Conservation (phyloP, 352 stramenopile species). For the Phytophthora macrochlamydospora region DNA sequence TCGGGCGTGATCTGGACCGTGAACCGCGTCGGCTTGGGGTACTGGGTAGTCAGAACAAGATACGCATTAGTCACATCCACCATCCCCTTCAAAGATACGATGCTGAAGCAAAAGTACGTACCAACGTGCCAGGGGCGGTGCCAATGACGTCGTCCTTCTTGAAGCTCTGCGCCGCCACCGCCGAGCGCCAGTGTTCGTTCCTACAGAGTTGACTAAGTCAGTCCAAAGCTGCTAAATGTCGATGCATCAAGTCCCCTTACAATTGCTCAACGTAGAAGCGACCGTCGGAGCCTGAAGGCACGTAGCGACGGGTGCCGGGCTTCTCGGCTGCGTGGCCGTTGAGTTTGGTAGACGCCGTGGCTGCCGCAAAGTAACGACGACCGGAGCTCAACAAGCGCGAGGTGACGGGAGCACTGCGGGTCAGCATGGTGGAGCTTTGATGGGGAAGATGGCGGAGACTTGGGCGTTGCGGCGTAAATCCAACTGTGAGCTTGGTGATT, state of each 20-base stretch:
- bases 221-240: background rate
- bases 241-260: slow-evolving; percentile 18
- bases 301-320: slow-evolving; percentile 51
- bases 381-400: slow-evolving; percentile 29
- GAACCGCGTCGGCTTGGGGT: slow-evolving; percentile 69
- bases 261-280: slow-evolving; percentile 77
- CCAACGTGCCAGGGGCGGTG: slow-evolving; percentile 66
- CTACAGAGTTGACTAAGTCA: slow-evolving; percentile 10
- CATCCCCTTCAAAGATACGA: background rate
- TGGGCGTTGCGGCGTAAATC: slow-evolving; percentile 18
- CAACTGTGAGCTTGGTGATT: slow-evolving; percentile 10
- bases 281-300: slow-evolving; percentile 61
- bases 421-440: slow-evolving; percentile 32
- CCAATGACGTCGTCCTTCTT: slow-evolving; percentile 69
- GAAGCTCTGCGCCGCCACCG: slow-evolving; percentile 72
- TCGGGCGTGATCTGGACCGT: slow-evolving; percentile 79
- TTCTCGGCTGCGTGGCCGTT: slow-evolving; percentile 31
- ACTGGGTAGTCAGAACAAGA: slow-evolving; percentile 33
- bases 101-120: slow-evolving; percentile 39
- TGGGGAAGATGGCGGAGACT: background rate
- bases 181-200: slow-evolving; percentile 77
- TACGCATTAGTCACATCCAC: slow-evolving; percentile 8
- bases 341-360: slow-evolving; percentile 23
- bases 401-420: slow-evolving; percentile 21
- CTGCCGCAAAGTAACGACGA: slow-evolving; percentile 54